Evolutionary conservation across 2,329 filamentous ascomycete species (phyloP).

Genomic region (Fragosphaeria purpurea): DNA sequence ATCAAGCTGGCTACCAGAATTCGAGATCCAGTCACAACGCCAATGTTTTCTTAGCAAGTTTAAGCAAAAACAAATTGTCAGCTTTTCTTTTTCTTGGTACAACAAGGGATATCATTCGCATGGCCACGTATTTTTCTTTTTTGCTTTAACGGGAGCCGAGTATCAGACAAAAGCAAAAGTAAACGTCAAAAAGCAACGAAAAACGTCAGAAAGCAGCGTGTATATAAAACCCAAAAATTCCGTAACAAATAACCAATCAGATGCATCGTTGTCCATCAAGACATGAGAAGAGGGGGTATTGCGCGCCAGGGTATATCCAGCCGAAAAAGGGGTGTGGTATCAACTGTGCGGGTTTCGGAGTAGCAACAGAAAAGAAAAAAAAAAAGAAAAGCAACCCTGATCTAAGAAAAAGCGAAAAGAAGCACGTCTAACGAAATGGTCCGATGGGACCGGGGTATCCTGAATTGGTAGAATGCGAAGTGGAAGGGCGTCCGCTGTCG

Average conservation of each 20-base stretch:
- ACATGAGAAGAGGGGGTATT: constrained; percentile 26
- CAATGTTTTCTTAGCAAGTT: no score
- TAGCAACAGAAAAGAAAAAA: constrained; percentile 13
- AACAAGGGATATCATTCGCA: constrained; percentile 12
- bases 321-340: constrained; percentile 31
- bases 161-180: not conserved
- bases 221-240: not conserved
- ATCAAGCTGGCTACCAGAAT: no score
- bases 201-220: not conserved
- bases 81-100: constrained; percentile 6
- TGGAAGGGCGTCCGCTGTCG: constrained; percentile 85
- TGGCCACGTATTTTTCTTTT: not conserved
- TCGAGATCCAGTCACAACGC: no score
- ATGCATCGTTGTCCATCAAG: constrained; percentile 10
- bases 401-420: constrained; percentile 15
- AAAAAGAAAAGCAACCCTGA: constrained; percentile 17
- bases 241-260: not conserved
- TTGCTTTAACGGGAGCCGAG: no score
- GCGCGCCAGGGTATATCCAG: constrained; percentile 58
- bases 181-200: not conserved
- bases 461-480: constrained; percentile 90
- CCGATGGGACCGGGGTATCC: constrained; percentile 91
- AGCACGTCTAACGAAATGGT: constrained; percentile 69
- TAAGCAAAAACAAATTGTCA: no score
- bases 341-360: not conserved